phyloP scores from a whole-genome alignment of 2,329 filamentous ascomycete genomes.

The Aureobasidium melanogenum region DNA sequence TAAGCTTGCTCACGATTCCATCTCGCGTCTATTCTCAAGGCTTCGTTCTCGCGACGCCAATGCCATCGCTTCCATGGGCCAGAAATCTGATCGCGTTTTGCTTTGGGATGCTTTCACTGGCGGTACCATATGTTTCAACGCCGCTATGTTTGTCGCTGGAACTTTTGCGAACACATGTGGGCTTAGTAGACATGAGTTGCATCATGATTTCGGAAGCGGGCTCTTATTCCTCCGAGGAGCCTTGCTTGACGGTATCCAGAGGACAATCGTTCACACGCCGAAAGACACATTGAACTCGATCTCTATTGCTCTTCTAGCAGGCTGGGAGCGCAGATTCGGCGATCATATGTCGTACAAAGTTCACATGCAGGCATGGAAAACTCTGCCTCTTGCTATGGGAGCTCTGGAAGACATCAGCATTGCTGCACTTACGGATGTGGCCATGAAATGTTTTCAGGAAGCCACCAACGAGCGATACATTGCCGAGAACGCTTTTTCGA shows the following conservation, averaged over 20 bases:
- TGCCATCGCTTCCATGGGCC: conserved; percentile 14
- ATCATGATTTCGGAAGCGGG: conserved; percentile 16
- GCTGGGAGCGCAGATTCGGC: conserved; percentile 20
- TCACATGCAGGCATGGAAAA: conserved; percentile 18
- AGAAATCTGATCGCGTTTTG: conserved; percentile 15
- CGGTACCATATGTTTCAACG: conserved; percentile 17
- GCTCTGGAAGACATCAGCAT: conserved; percentile 16
- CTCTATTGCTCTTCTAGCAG: conserved; percentile 19
- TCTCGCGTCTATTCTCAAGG: background rate
- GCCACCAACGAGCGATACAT: conserved; percentile 10
- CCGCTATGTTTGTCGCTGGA: conserved; percentile 17
- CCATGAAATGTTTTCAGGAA: conserved; percentile 16
- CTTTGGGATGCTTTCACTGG: conserved; percentile 16
- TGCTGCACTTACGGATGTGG: conserved; percentile 16
- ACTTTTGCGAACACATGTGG: conserved; percentile 19
- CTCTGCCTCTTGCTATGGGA: conserved; percentile 12
- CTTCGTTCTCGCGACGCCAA: conserved; percentile 12
- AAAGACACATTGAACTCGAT: conserved; percentile 16
- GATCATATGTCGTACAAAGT: conserved; percentile 16
- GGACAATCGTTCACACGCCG: conserved; percentile 10
- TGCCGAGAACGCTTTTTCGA: background rate
- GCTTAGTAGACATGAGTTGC: background rate
- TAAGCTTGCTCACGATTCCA: background rate
- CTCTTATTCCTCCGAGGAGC: conserved; percentile 17
- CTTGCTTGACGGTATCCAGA: conserved; percentile 17